phyloP scores from a whole-genome alignment of 1,284 basidiomycete species.

The Meripilus lineatus region DNA sequence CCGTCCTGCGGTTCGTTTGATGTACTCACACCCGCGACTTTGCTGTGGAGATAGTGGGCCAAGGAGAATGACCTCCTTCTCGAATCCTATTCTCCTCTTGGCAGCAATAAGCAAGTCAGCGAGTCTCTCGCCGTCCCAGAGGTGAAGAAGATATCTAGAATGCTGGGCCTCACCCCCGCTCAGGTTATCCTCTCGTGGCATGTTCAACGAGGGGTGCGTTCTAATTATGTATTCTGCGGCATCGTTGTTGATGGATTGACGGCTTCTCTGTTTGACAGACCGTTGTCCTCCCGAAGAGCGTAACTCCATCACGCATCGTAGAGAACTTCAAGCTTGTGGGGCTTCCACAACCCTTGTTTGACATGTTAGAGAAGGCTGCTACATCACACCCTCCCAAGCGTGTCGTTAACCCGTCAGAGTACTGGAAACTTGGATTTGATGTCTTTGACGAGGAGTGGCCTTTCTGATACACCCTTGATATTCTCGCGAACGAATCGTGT shows the following conservation, averaged over 20 bases:
- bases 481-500: too few relatives aligned
- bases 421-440: conserved; percentile 58
- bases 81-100: conserved; percentile 78
- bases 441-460: conserved; percentile 46
- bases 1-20: not conserved
- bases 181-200: conserved; percentile 80
- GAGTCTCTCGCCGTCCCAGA: conserved; percentile 50
- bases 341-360: conserved; percentile 51
- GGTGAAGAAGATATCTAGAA: conserved; percentile 42
- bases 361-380: conserved; percentile 58
- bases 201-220: conserved; percentile 67
- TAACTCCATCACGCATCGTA: conserved; percentile 64
- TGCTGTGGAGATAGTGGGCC: conserved; percentile 44
- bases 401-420: conserved; percentile 56
- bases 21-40: not conserved
- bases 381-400: conserved; percentile 46
- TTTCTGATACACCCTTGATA: conserved; percentile 10
- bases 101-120: conserved; percentile 56
- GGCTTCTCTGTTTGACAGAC: conserved; percentile 33
- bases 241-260: not conserved
- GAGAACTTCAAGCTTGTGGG: conserved; percentile 66
- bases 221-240: not conserved
- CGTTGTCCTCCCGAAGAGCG: conserved; percentile 77
- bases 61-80: conserved; percentile 62
- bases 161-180: conserved; percentile 71